These are phyloP conservation scores for Corinectria fuckeliana DNA, from an alignment of 2,329 filamentous ascomycete genomes.

Conservation along the genomic window DNA sequence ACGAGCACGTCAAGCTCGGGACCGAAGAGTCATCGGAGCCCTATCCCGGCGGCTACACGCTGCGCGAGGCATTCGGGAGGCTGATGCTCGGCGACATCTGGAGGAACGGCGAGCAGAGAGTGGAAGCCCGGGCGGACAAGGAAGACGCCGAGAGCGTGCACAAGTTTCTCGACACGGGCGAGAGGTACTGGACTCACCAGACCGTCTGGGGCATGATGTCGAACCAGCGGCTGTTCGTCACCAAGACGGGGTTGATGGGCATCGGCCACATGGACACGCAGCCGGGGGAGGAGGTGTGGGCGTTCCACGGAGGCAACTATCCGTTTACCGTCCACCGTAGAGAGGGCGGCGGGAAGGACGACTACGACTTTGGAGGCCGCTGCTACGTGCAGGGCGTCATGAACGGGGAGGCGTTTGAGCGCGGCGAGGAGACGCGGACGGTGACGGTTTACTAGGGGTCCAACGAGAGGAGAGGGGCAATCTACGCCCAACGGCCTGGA, in stretches of 20 bases:
- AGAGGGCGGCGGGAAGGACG: neutral
- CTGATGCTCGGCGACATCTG: constrained; percentile 9
- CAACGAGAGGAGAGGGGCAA: neutral
- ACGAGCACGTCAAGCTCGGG: neutral
- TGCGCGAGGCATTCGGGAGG: constrained; percentile 16
- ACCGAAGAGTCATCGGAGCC: neutral
- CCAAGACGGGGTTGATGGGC: constrained; percentile 14
- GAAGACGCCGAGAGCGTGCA: constrained; percentile 4
- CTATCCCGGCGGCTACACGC: constrained; percentile 1
- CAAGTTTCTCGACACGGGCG: constrained; percentile 7
- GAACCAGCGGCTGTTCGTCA: constrained; percentile 15
- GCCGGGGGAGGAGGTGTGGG: constrained; percentile 16
- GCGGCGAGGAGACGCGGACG: neutral
- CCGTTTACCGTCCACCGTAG: constrained; percentile 9
- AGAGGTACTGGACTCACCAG: neutral
- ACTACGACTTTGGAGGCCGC: constrained; percentile 17
- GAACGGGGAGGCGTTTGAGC: constrained; percentile 11
- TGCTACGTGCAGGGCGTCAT: constrained; percentile 24
- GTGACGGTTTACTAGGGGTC: neutral
- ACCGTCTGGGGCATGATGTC: constrained; percentile 8
- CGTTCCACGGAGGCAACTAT: constrained; percentile 11
- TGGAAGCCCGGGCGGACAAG: neutral
- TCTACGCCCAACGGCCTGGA: neutral
- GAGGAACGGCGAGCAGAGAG: neutral
- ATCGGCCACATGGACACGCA: constrained; percentile 16